A percentile compares a stretch with the other conserved stretches of the same genome.
Conservation (phyloP, 331 rosid genomes). For the Erythrophleum ivorense region DNA sequence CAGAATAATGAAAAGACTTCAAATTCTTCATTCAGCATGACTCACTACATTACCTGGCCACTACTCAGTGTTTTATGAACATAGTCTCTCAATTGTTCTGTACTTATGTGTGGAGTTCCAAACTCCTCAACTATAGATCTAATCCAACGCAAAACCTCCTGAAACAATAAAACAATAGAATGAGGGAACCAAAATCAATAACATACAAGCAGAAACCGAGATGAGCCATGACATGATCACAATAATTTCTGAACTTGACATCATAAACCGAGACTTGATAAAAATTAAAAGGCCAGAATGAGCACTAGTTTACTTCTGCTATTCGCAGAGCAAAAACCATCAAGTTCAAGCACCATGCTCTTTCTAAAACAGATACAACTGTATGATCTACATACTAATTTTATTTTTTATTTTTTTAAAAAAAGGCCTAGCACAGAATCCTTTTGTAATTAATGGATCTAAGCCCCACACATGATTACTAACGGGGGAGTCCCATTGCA, state of each 20-base stretch:
- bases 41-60: slow-evolving; percentile 68
- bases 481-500: neutral
- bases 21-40: slow-evolving; percentile 26
- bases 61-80: slow-evolving; percentile 82
- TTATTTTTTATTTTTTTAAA: neutral
- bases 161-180: slow-evolving; percentile 46
- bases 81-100: slow-evolving; percentile 76
- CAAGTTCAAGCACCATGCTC: neutral
- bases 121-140: slow-evolving; percentile 81
- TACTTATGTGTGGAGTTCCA: slow-evolving; percentile 83
- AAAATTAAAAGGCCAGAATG: neutral
- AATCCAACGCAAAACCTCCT: slow-evolving; percentile 98
- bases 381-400: neutral
- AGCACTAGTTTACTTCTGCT: neutral
- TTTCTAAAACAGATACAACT: neutral
- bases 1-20: slow-evolving; percentile 14
- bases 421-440: neutral
- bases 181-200: slow-evolving; percentile 26
- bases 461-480: neutral
- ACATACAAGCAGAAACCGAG: slow-evolving; percentile 9
- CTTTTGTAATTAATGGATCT: neutral
- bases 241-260: neutral
- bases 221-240: slow-evolving; percentile 15
- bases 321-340: neutral
- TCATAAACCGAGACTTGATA: neutral